Conservation (phyloP, 768 basidiomycete genomes). For the Kwoniella heveanensis region DNA sequence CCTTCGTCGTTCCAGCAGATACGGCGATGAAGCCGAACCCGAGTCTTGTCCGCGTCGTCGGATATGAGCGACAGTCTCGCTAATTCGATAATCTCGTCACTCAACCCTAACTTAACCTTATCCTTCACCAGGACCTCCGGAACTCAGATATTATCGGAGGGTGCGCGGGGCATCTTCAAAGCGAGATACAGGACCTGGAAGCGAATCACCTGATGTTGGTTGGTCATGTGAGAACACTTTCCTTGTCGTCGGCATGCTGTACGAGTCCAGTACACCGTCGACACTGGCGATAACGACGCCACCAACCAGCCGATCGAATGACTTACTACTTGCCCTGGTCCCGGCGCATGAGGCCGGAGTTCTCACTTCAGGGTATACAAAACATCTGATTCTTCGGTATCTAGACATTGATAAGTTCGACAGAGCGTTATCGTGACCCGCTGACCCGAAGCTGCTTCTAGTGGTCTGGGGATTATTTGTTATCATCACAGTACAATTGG, state of each 20-base stretch:
- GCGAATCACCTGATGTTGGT: background rate
- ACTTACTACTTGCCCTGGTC: no score
- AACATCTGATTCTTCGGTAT: background rate
- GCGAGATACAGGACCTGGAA: no score
- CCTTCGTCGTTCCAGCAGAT: no score
- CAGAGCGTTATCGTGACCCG: background rate
- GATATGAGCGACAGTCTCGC: background rate
- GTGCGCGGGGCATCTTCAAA: no score
- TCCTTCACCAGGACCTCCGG: background rate
- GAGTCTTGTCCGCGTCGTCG: background rate
- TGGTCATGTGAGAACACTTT: background rate
- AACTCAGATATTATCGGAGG: background rate
- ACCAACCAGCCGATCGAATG: no score
- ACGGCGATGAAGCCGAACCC: no score
- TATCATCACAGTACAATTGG: constrained; percentile 18
- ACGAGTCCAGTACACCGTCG: no score
- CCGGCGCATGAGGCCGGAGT: no score
- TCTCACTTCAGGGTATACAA: no score
- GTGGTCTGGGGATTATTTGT: constrained; percentile 4
- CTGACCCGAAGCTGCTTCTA: constrained; percentile 1
- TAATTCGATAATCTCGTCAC: background rate
- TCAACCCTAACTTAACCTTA: background rate
- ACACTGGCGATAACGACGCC: no score
- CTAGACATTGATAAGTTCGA: background rate
- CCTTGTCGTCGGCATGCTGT: no score